Percentiles rank a stretch among this genome's conserved stretches.
Conservation (phyloP, 2,329 filamentous ascomycete genomes). For the Colletotrichum trifolii region DNA sequence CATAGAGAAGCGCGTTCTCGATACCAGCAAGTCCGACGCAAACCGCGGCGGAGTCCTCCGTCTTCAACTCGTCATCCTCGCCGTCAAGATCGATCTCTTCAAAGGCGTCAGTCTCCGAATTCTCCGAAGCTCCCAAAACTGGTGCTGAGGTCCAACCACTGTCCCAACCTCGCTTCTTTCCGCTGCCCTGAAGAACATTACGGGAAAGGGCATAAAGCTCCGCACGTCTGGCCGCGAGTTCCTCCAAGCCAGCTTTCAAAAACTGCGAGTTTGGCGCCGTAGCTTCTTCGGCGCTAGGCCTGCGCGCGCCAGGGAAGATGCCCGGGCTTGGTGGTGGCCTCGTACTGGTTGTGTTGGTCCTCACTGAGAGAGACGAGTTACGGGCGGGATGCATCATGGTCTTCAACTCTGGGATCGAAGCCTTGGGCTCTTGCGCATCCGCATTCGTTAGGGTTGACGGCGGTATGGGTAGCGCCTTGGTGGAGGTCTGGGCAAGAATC, state of each 20-base stretch:
- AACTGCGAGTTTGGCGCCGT: constrained; percentile 56
- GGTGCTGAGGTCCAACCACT: constrained; percentile 78
- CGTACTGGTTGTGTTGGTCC: constrained; percentile 39
- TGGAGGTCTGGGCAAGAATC: constrained; percentile 79
- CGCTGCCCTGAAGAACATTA: constrained; percentile 80
- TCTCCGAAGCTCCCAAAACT: constrained; percentile 56
- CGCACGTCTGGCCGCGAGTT: constrained; percentile 83
- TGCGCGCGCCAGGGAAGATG: constrained; percentile 61
- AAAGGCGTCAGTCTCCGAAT: constrained; percentile 59
- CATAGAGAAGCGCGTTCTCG: constrained; percentile 66
- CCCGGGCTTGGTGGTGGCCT: constrained; percentile 61
- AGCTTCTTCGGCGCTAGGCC: constrained; percentile 50
- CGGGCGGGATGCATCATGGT: constrained; percentile 77
- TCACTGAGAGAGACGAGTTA: constrained; percentile 68
- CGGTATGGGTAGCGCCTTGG: constrained; percentile 74
- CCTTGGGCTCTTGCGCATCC: constrained; percentile 68
- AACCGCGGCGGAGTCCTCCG: constrained; percentile 34
- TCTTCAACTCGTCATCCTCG: constrained; percentile 42
- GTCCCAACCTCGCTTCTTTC: constrained; percentile 77
- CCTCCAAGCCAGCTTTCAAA: constrained; percentile 76
- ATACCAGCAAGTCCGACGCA: constrained; percentile 52
- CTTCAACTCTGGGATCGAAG: constrained; percentile 73
- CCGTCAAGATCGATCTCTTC: constrained; percentile 68
- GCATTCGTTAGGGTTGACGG: constrained; percentile 62
- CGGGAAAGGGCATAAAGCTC: constrained; percentile 85